These are phyloP conservation scores for Solanum appendiculatum DNA, from an alignment of 257 asterid genomes.

Conservation along the genomic window DNA sequence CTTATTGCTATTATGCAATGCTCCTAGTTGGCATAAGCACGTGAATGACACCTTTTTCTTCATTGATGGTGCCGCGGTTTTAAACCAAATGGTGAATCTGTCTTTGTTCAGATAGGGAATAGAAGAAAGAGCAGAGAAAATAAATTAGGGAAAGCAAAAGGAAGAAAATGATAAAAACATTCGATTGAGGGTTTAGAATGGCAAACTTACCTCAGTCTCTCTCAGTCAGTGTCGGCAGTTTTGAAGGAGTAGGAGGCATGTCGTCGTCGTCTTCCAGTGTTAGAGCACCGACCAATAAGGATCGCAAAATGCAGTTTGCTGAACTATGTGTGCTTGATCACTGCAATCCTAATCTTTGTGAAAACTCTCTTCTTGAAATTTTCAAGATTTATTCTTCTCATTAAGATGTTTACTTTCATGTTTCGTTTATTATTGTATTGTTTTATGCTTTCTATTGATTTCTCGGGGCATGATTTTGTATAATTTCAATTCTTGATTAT, in stretches of 20 bases:
- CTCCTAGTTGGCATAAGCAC: too few species aligned
- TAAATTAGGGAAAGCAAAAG: too few species aligned
- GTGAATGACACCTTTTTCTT: too few species aligned
- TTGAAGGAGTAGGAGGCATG: neutral
- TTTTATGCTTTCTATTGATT: neutral
- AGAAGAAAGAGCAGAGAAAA: too few species aligned
- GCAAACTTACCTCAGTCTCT: constrained; percentile 23
- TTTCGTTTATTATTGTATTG: neutral
- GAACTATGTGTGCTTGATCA: constrained; percentile 13
- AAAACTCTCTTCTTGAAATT: constrained; percentile 16
- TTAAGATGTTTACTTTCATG: neutral
- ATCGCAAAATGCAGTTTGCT: constrained; percentile 52
- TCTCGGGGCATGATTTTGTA: neutral
- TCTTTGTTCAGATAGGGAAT: too few species aligned
- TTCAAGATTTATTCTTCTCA: neutral
- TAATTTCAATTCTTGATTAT: neutral
- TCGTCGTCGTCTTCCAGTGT: constrained; percentile 4
- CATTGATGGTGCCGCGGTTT: neutral
- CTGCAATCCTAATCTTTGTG: neutral
- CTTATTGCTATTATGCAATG: too few species aligned
- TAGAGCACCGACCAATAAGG: too few species aligned
- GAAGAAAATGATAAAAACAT: neutral
- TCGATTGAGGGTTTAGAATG: neutral
- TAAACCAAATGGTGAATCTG: too few species aligned
- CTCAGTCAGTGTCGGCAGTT: constrained; percentile 22